Percentiles rank a stretch among this genome's conserved stretches.
Conservation (phyloP, 139 green algal genomes). For the Coccomyxa sp. region DNA sequence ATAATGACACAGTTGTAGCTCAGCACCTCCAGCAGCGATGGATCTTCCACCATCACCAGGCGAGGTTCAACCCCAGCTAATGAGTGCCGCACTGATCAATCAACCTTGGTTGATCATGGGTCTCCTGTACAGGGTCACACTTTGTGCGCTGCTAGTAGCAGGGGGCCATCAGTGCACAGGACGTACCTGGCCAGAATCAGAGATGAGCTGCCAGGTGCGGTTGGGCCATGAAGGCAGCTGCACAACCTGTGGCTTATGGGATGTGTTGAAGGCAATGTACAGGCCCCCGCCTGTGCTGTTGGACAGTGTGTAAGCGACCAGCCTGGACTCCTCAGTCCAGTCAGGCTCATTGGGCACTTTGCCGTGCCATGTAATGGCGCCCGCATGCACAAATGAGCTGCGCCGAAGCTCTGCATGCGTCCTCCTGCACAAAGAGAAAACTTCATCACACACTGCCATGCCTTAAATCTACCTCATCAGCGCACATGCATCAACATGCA, state of each 20-base stretch:
- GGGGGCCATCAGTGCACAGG: no score
- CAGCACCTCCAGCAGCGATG: no score
- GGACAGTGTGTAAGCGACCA: constrained; percentile 78
- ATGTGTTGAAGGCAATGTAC: constrained; percentile 65
- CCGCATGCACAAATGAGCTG: constrained; percentile 44
- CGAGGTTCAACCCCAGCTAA: no score
- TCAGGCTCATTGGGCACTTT: constrained; percentile 62
- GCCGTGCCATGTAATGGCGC: constrained; percentile 88
- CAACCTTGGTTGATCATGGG: no score
- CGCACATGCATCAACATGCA: no score
- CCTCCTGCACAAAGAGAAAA: constrained; percentile 14
- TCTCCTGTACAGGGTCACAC: no score
- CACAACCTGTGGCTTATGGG: constrained; percentile 38
- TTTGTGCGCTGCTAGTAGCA: no score
- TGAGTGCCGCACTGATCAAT: no score
- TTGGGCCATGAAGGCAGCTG: constrained; percentile 60
- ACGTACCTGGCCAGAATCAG: constrained; percentile 72
- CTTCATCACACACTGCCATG: not conserved
- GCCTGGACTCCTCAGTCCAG: constrained; percentile 80
- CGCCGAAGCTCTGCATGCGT: constrained; percentile 56
- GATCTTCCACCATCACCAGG: no score
- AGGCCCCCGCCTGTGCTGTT: constrained; percentile 38
- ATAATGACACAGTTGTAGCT: no score
- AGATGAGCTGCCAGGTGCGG: constrained; percentile 54
- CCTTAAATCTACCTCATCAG: no score